A percentile compares a stretch with the other conserved stretches of the same genome.
Conservation (phyloP, 2,329 filamentous ascomycete species). For the Macrophomina tecta region DNA sequence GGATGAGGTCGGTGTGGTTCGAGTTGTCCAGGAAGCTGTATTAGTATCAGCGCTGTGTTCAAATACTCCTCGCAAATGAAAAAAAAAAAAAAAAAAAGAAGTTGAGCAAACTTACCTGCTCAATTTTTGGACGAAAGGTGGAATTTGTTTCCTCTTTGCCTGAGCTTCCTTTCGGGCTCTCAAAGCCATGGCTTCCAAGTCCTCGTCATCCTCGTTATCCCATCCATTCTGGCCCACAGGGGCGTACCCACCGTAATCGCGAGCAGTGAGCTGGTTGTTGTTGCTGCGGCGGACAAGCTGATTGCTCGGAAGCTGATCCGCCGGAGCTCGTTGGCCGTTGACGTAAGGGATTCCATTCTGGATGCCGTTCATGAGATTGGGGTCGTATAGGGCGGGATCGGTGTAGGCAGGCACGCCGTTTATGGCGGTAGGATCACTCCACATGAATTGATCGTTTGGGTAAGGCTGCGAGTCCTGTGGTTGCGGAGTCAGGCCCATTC, state of each 20-base stretch:
- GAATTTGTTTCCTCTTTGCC: conserved; percentile 91
- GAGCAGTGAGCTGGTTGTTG: conserved; percentile 54
- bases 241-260: conserved; percentile 30
- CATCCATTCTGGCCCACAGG: conserved; percentile 58
- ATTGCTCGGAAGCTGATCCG: conserved; percentile 39
- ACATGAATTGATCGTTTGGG: conserved; percentile 42
- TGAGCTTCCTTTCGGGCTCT: conserved; percentile 87
- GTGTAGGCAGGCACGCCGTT: conserved; percentile 40
- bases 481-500: conserved; percentile 38
- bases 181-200: conserved; percentile 78
- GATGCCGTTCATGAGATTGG: conserved; percentile 31
- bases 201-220: conserved; percentile 75
- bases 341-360: conserved; percentile 33
- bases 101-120: conserved; percentile 73
- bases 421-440: conserved; percentile 39
- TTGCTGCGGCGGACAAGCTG: conserved; percentile 54
- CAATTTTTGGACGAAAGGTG: conserved; percentile 95
- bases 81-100: too few relatives aligned
- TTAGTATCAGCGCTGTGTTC: conserved; percentile 31
- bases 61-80: neutral
- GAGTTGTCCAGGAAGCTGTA: conserved; percentile 88
- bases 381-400: conserved; percentile 47
- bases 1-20: conserved; percentile 91
- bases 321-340: conserved; percentile 26
- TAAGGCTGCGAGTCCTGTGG: conserved; percentile 22